Conservation (phyloP, 164 flowering plant genomes). For the Vitis amurensis region DNA sequence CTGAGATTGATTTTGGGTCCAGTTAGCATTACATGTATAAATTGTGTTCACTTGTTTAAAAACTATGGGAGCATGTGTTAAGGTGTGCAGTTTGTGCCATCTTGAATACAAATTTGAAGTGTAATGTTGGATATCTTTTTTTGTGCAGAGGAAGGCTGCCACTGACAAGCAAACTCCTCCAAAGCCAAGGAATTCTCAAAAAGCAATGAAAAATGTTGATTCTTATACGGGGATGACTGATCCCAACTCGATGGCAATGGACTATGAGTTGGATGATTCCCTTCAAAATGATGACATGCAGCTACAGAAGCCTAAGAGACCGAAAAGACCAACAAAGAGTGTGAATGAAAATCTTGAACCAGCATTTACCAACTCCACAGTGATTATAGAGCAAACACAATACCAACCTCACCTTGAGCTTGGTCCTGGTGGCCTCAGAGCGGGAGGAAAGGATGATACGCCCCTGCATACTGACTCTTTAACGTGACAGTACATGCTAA, state of each 20-base stretch:
- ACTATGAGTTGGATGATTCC: slow-evolving; percentile 46
- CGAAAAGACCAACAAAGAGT: slow-evolving; percentile 76
- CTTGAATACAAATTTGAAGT: no score
- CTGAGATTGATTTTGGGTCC: no score
- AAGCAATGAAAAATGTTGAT: slow-evolving; percentile 27
- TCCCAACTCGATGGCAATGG: slow-evolving; percentile 14
- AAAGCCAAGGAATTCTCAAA: slow-evolving; percentile 44
- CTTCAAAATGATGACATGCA: slow-evolving; percentile 31
- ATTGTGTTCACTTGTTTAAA: no score
- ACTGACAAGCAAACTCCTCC: slow-evolving; percentile 46
- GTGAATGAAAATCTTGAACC: slow-evolving; percentile 73
- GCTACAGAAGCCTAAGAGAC: slow-evolving; percentile 57
- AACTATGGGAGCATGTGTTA: no score
- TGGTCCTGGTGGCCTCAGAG: slow-evolving; percentile 15
- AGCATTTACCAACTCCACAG: slow-evolving; percentile 28
- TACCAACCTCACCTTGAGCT: slow-evolving; percentile 20
- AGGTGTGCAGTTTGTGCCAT: no score
- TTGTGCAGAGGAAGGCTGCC: slow-evolving; percentile 54
- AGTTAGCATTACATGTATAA: no score
- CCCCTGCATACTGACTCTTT: slow-evolving; percentile 8
- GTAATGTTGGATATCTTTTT: not conserved
- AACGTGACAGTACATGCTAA: not conserved
- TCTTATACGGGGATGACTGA: slow-evolving; percentile 28
- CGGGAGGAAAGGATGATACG: slow-evolving; percentile 19
- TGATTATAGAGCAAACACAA: slow-evolving; percentile 27